phyloP scores from a whole-genome alignment of 495 filamentous ascomycete species.

The Talaromyces nanjingensis region DNA sequence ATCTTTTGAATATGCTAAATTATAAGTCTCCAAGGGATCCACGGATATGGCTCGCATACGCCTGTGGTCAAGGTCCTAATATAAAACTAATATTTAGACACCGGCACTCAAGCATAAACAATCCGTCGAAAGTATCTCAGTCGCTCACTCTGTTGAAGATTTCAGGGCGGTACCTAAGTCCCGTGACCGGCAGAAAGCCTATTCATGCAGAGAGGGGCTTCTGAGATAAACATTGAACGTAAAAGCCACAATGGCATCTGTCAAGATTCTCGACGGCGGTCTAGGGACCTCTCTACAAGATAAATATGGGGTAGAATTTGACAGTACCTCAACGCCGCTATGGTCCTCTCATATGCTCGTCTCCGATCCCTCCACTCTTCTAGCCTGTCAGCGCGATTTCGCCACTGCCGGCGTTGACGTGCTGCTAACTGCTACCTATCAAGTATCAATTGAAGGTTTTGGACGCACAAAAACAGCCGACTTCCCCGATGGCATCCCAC shows the following conservation, averaged over 20 bases:
- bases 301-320: slow-evolving; percentile 38
- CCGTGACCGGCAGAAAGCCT: background rate
- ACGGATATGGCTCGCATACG: too few relatives aligned
- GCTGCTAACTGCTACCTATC: slow-evolving; percentile 59
- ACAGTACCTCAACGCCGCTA: slow-evolving; percentile 42
- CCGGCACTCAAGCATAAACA: background rate
- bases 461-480: slow-evolving; percentile 23
- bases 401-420: slow-evolving; percentile 47
- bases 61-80: too few relatives aligned
- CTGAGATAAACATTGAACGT: background rate
- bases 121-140: too few relatives aligned
- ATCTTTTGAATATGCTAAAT: too few relatives aligned
- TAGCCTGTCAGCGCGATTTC: slow-evolving; percentile 48
- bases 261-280: slow-evolving; percentile 52
- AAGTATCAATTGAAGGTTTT: slow-evolving; percentile 51
- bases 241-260: background rate
- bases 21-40: too few relatives aligned
- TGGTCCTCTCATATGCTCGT: slow-evolving; percentile 62
- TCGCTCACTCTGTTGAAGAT: too few relatives aligned
- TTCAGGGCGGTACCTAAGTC: background rate
- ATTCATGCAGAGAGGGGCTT: background rate
- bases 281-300: slow-evolving; percentile 60
- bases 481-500: slow-evolving; percentile 20
- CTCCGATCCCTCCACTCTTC: slow-evolving; percentile 38
- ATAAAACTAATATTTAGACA: too few relatives aligned